These are phyloP conservation scores for Phlyctochytrium planicorne DNA, from an alignment of 192 early-diverging fungal genomes.

Conservation along the genomic window DNA sequence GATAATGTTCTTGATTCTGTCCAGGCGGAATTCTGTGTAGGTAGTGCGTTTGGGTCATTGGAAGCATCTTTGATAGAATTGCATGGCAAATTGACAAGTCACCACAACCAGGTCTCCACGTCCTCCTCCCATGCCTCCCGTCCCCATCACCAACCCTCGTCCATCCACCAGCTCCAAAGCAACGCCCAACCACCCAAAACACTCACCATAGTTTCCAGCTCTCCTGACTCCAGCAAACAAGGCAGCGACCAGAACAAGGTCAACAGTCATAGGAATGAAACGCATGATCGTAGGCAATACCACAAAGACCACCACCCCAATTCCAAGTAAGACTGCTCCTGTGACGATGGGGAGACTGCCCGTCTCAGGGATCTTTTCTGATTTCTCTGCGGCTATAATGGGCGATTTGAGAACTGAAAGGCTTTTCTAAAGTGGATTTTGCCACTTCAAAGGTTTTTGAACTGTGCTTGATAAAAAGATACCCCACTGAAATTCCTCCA, in stretches of 20 bases:
- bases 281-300: constrained; percentile 15
- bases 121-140: too few relatives aligned
- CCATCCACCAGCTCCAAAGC: background rate
- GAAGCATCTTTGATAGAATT: background rate
- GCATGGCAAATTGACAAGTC: background rate
- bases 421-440: background rate
- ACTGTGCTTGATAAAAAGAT: background rate
- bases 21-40: constrained; percentile 23
- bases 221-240: constrained; percentile 18
- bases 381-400: background rate
- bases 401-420: background rate
- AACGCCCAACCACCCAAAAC: background rate
- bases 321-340: too few relatives aligned
- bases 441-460: background rate
- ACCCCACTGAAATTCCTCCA: background rate
- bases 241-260: constrained; percentile 20
- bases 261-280: constrained; percentile 27
- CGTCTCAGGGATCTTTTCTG: too few relatives aligned
- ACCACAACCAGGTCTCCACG: constrained; percentile 1
- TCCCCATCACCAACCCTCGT: background rate
- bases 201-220: constrained; percentile 17
- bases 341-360: background rate
- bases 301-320: background rate
- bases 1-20: constrained; percentile 18
- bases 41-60: background rate